These are phyloP conservation scores for Ricinus communis DNA, from an alignment of 345 rosid genomes.

Conservation along the genomic window DNA sequence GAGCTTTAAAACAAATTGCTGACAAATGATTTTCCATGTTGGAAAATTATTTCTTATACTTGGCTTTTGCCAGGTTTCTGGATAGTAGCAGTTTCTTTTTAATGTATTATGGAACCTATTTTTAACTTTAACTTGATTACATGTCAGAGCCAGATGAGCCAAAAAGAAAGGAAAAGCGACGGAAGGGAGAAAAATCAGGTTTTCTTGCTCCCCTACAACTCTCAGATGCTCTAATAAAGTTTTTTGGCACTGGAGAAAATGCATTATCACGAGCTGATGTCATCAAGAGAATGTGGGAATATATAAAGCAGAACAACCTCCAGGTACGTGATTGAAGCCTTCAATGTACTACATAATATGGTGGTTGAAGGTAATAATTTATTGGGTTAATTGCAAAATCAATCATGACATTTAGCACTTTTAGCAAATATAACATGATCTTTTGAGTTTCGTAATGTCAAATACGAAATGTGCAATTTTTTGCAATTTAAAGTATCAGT, in stretches of 20 bases:
- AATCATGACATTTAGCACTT: too few species aligned
- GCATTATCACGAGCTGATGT: slow-evolving; percentile 19
- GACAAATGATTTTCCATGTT: neutral
- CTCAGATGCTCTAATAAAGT: slow-evolving; percentile 22
- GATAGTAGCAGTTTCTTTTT: slow-evolving; percentile 1
- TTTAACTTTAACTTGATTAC: neutral
- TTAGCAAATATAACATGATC: too few species aligned
- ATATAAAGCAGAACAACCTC: slow-evolving; percentile 24
- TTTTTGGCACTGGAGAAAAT: slow-evolving; percentile 25
- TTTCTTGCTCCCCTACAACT: slow-evolving; percentile 26
- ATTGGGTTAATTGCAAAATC: too few species aligned
- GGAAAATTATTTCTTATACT: neutral
- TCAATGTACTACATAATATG: neutral
- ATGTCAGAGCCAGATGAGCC: slow-evolving; percentile 11
- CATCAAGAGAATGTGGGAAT: slow-evolving; percentile 27
- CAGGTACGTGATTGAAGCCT: slow-evolving; percentile 13
- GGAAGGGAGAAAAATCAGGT: slow-evolving; percentile 20
- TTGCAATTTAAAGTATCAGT: too few species aligned
- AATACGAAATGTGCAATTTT: too few species aligned
- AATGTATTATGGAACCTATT: neutral
- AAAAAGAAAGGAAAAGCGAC: slow-evolving; percentile 21
- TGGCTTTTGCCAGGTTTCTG: neutral
- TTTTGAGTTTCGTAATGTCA: too few species aligned
- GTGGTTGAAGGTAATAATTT: neutral
- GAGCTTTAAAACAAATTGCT: neutral